phyloP scores from a whole-genome alignment of 225 moss, liverwort and hornwort species.

The Sphagnum contortum region DNA sequence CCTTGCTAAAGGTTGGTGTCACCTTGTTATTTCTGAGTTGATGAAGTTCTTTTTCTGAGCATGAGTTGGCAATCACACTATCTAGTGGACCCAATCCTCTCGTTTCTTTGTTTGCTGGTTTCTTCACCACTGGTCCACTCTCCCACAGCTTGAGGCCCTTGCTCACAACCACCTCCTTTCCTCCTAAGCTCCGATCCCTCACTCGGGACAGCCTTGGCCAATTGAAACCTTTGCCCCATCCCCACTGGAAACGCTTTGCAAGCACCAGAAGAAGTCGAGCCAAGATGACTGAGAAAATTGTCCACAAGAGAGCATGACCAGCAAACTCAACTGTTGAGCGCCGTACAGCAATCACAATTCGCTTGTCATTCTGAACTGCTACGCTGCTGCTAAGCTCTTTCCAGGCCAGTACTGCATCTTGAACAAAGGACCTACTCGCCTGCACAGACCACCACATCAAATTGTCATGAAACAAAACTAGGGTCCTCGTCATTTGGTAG shows the following conservation, averaged over 20 bases:
- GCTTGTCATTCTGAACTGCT: conserved; percentile 65
- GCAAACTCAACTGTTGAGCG: conserved; percentile 75
- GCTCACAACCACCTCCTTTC: conserved; percentile 62
- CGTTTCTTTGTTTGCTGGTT: conserved; percentile 24
- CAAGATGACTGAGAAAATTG: conserved; percentile 44
- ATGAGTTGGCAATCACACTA: conserved; percentile 47
- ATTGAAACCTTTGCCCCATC: conserved; percentile 64
- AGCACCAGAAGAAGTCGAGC: conserved; percentile 35
- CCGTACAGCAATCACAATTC: conserved; percentile 63
- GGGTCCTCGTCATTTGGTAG: too few relatives aligned
- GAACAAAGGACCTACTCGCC: conserved; percentile 38
- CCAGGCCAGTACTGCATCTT: conserved; percentile 66
- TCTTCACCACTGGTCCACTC: conserved; percentile 34
- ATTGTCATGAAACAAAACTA: too few relatives aligned
- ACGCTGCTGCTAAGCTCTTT: conserved; percentile 71
- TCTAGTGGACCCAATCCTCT: conserved; percentile 56
- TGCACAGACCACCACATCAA: conserved; percentile 8
- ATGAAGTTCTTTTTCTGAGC: conserved; percentile 75
- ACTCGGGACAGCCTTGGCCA: conserved; percentile 44
- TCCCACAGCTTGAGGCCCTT: conserved; percentile 48
- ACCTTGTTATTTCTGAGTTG: conserved; percentile 20
- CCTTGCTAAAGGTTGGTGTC: conserved; percentile 14
- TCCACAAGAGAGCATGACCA: conserved; percentile 67
- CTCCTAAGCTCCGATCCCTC: conserved; percentile 78
- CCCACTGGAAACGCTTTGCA: conserved; percentile 70